Evolutionary conservation across 345 rosid species (phyloP).

Genomic region (Salix caprea): DNA sequence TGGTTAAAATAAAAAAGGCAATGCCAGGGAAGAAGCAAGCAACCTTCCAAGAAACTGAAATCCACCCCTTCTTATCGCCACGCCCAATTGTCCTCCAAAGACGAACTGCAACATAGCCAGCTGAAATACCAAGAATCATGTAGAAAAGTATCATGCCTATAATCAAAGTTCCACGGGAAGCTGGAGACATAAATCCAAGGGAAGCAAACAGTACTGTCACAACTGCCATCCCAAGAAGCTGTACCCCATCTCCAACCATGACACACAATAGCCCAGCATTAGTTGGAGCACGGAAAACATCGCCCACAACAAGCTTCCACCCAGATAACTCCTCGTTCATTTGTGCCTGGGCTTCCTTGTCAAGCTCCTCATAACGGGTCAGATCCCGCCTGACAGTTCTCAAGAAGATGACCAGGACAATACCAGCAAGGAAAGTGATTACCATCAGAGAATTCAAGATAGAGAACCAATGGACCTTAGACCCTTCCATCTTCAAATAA

Average conservation of each 20-base stretch:
- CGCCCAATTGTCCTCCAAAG: slow-evolving; percentile 60
- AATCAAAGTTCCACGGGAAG: slow-evolving; percentile 66
- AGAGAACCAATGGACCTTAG: slow-evolving; percentile 90
- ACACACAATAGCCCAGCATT: slow-evolving; percentile 56
- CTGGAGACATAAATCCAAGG: slow-evolving; percentile 80
- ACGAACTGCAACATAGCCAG: slow-evolving; percentile 69
- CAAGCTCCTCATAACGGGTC: slow-evolving; percentile 83
- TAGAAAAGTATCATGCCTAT: slow-evolving; percentile 73
- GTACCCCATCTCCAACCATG: slow-evolving; percentile 73
- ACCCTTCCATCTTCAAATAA: slow-evolving; percentile 73
- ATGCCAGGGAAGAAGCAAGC: slow-evolving; percentile 80
- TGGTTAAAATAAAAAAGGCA: slow-evolving; percentile 53
- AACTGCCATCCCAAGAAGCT: slow-evolving; percentile 71
- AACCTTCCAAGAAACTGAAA: slow-evolving; percentile 62
- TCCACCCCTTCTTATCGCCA: slow-evolving; percentile 60
- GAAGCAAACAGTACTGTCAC: slow-evolving; percentile 69
- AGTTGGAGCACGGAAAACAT: slow-evolving; percentile 63
- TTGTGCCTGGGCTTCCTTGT: slow-evolving; percentile 88
- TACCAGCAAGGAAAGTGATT: slow-evolving; percentile 83
- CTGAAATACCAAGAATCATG: slow-evolving; percentile 65
- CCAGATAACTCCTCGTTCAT: slow-evolving; percentile 91
- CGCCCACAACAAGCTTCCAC: slow-evolving; percentile 79
- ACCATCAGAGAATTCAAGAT: slow-evolving; percentile 80
- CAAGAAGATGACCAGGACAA: slow-evolving; percentile 78
- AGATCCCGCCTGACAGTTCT: slow-evolving; percentile 85